Base-by-base conservation (phyloP, 2,329 filamentous ascomycete genomes). In the Dactylellina sp. region DNA sequence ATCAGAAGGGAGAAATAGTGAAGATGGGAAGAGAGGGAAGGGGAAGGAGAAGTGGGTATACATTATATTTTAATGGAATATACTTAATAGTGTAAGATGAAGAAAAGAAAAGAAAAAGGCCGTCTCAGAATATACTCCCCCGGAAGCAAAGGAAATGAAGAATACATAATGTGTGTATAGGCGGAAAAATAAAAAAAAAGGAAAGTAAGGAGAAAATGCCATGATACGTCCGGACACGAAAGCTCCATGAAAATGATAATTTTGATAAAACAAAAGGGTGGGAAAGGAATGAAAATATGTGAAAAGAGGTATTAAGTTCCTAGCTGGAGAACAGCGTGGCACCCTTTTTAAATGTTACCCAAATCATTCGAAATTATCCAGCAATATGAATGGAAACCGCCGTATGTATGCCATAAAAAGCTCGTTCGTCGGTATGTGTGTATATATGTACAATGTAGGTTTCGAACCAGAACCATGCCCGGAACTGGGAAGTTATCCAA, bases 121-220 rank as follows among this genome's bases (percentile, higher is more conserved):
- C n/a, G n/a, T n/a, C n/a, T n/a, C n/a, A n/a, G n/a, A n/a, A n/a
- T 5, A 32, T 32, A 32, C 28, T 32, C 28, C 28, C 9, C 28
- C 28, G 28, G 9, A 32, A 32, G 4, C 9, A 32, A 32, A 32
- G 9, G 28, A 32, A 32, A 9, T 4, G 14, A 42, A 42, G 3
- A 18, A 5, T 42, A 42, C 16, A 42, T 37, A 14, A 42, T n/a
- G 16, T 44, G 24, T 32, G 28, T 32, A 32, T 32, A 32, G 25
- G n/a, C 11, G 50, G 24, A 40, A 59, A 61, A 20, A 47, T 20
- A 35, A 64, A 47, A 50, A 71, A 57, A 49, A 71, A 70, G 7
- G 22, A 28, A 18, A 11, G 20, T 22, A 46, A 37, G 9, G 6
- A 28, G 25, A 16, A 20, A 52, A 52, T 32, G 18, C 6, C n/a